These are phyloP conservation scores for Fusarium albidum DNA, from an alignment of 2,329 filamentous ascomycete genomes.

Conservation along the genomic window DNA sequence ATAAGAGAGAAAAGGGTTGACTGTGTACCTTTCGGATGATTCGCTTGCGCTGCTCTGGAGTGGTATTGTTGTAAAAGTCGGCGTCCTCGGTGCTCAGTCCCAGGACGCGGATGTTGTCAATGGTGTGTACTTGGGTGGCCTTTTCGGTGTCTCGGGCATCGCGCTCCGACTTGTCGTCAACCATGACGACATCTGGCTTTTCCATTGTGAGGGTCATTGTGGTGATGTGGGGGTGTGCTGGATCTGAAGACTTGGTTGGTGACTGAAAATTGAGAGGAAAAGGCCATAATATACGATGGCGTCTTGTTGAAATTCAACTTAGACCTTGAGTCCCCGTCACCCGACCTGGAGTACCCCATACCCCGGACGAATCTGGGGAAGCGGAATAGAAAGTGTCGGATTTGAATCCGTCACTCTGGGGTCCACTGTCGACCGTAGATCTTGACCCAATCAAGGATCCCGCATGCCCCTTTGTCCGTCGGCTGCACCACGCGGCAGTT, in stretches of 20 bases:
- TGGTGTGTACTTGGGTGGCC: constrained; percentile 27
- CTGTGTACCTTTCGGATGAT: constrained; percentile 37
- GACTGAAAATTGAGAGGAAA: too few relatives aligned
- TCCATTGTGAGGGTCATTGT: too few relatives aligned
- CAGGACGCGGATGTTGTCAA: constrained; percentile 43
- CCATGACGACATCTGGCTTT: constrained; percentile 37
- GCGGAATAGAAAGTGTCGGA: constrained; percentile 1
- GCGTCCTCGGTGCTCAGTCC: constrained; percentile 41
- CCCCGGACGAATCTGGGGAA: not conserved
- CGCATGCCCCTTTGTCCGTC: too few relatives aligned
- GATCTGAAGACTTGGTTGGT: not conserved
- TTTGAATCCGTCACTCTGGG: not conserved
- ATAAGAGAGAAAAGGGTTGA: not conserved
- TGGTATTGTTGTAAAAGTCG: constrained; percentile 39
- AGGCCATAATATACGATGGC: too few relatives aligned
- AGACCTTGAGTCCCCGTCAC: too few relatives aligned
- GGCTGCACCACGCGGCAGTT: too few relatives aligned
- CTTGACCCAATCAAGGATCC: too few relatives aligned
- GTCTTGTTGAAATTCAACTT: too few relatives aligned
- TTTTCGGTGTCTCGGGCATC: constrained; percentile 24
- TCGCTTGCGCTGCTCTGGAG: constrained; percentile 34
- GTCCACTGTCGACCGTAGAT: not conserved
- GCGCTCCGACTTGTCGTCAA: constrained; percentile 20
- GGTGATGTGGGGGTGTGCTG: too few relatives aligned
- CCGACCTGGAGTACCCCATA: constrained; percentile 5